phyloP scores from a whole-genome alignment of 345 rosid species.

The Aethionema arabicum region DNA sequence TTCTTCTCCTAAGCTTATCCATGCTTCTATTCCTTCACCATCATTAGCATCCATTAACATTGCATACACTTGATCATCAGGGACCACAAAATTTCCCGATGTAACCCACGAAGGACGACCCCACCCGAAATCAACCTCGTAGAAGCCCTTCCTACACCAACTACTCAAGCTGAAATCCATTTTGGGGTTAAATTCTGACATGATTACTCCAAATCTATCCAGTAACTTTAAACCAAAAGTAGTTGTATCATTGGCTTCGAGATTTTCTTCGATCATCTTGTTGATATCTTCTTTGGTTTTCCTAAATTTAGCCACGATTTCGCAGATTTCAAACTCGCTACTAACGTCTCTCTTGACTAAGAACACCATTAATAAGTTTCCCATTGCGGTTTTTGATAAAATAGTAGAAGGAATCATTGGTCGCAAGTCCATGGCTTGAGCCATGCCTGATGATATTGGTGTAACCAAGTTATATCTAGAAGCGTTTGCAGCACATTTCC shows the following conservation, averaged over 20 bases:
- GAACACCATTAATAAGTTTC: slow-evolving; percentile 24
- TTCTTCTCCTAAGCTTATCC: not conserved
- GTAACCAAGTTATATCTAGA: not conserved
- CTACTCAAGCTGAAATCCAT: not conserved
- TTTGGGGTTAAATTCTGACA: not conserved
- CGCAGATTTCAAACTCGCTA: not conserved
- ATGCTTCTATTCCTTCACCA: not conserved
- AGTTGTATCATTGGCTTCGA: not conserved
- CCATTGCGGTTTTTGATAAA: slow-evolving; percentile 22
- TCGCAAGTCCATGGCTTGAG: slow-evolving; percentile 39
- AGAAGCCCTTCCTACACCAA: not conserved
- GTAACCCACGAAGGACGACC: not conserved
- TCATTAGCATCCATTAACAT: not conserved
- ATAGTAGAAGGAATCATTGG: slow-evolving; percentile 20
- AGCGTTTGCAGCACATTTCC: slow-evolving; percentile 17
- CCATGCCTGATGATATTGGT: not conserved
- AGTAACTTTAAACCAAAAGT: no score
- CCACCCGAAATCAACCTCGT: not conserved
- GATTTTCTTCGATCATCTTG: not conserved
- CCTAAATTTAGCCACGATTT: slow-evolving; percentile 6
- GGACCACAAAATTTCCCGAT: not conserved
- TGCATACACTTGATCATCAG: not conserved
- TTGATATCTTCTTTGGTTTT: not conserved
- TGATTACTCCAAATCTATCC: not conserved
- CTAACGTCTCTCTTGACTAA: not conserved